These are phyloP conservation scores for Elasticomyces elasticus DNA, from an alignment of 495 filamentous ascomycete genomes.

Conservation along the genomic window DNA sequence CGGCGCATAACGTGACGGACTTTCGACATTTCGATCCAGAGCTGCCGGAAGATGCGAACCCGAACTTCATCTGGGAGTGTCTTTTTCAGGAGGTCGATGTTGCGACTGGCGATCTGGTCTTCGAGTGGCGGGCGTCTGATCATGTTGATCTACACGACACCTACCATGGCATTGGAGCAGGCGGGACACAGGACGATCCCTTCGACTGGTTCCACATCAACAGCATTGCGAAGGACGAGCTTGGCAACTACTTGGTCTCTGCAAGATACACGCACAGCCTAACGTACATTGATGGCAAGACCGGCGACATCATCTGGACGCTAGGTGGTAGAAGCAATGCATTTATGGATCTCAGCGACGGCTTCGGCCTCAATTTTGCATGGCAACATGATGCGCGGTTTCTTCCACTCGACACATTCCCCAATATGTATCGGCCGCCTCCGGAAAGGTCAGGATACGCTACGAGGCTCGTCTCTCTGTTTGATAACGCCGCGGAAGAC, in stretches of 20 bases:
- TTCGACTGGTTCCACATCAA: slow-evolving; percentile 30
- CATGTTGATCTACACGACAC: slow-evolving; percentile 27
- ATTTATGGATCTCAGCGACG: slow-evolving; percentile 13
- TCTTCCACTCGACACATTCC: slow-evolving; percentile 1
- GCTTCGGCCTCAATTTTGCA: slow-evolving; percentile 18
- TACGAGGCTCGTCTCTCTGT: slow-evolving; percentile 20
- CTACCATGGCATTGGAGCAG: slow-evolving; percentile 2
- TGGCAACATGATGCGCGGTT: slow-evolving; percentile 26
- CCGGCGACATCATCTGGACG: slow-evolving; percentile 21
- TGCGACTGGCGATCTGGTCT: slow-evolving; percentile 24
- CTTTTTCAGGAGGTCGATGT: slow-evolving; percentile 27
- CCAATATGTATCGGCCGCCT: slow-evolving; percentile 5
- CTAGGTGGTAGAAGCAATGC: slow-evolving; percentile 22
- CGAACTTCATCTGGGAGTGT: slow-evolving; percentile 21
- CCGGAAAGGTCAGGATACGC: slow-evolving; percentile 1
- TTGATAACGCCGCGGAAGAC: slow-evolving; percentile 22
- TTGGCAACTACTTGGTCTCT: slow-evolving; percentile 25
- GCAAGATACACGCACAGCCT: slow-evolving; percentile 18
- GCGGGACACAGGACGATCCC: slow-evolving; percentile 9
- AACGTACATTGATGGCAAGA: slow-evolving; percentile 20
- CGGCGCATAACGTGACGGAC: not conserved
- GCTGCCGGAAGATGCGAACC: not conserved
- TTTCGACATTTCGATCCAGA: not conserved
- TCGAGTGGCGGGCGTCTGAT: slow-evolving; percentile 34
- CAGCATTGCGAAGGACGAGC: slow-evolving; percentile 23